Conservation (phyloP, 176 grass and related monocot genomes). For the Melocanna baccifera region DNA sequence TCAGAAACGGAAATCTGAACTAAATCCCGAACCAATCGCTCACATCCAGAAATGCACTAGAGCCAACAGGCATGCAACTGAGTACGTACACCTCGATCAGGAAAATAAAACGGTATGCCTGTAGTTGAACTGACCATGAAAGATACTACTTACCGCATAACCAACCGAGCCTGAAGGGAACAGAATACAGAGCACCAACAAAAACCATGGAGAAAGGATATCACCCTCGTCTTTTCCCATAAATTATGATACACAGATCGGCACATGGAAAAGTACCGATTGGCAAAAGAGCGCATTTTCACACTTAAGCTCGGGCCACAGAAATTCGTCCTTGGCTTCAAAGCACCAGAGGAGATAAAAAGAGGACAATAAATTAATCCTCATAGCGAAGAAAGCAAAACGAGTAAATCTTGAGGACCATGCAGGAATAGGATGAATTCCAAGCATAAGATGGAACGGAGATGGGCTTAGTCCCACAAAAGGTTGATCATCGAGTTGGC, state of each 20-base stretch:
- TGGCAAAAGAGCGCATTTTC: conserved; percentile 5
- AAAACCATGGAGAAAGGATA: not conserved
- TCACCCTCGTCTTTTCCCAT: not conserved
- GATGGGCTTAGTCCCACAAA: conserved; percentile 55
- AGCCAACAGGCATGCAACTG: not conserved
- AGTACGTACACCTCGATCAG: not conserved
- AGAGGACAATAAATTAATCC: not conserved
- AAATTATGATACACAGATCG: not conserved
- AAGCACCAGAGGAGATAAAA: not conserved
- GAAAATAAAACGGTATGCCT: not conserved
- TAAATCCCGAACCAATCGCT: not conserved
- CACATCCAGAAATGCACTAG: not conserved
- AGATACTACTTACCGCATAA: not conserved
- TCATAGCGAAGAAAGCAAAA: not conserved
- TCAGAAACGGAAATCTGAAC: not conserved
- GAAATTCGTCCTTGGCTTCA: not conserved
- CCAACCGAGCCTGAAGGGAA: not conserved
- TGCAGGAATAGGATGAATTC: not conserved
- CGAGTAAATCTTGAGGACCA: not conserved
- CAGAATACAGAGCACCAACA: not conserved
- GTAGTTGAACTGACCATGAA: not conserved
- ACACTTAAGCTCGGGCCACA: not conserved
- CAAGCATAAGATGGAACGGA: no score
- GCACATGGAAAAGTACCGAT: not conserved
- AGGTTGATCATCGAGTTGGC: conserved; percentile 88